Base-by-base conservation (phyloP, 345 rosid genomes). In the Turritis glabra region DNA sequence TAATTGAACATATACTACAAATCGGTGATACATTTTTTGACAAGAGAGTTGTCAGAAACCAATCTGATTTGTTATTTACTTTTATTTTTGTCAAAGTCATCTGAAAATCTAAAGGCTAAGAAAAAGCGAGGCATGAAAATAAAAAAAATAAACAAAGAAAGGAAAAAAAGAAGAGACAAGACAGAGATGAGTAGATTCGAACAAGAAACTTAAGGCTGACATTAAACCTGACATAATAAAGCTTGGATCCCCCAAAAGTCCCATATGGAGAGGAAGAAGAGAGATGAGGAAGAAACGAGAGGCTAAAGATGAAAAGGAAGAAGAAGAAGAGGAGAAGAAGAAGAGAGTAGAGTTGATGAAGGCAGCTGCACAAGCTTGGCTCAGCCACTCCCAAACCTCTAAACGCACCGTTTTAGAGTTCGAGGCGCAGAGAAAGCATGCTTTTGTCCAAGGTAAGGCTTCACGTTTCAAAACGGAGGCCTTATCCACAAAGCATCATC, bases 281-380 rank as follows among this genome's bases (percentile, higher is more conserved):
- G 30, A 66, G 56, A 57, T 44, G 70, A 37, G 50, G 63, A 71
- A 68, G 41, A 70, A 79, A 79, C 85, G 82, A 76, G 89, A 81
- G 72, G 80, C 76, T 79, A 46, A 83, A 72, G 80, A 35, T 56
- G 80, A 55, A 29, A 67, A 78, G 43, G 68, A 32, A 61, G 76
- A 72, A 71, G 80, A 79, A 1, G 80, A 79, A 1, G 79, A 75
- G 11, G 23, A 47, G 33, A 19, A 63, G 30, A 27, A 51, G 23
- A 76, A 75, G 15, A 81, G 84, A 17, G 69, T 85, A 19, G 92
- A 95, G 79, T 74, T 95, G 77, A 85, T 83, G 80, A 92, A 90
- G 76, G 92, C 96, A 0, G 97, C 83, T 25, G 99, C 97, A 2
- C 99, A 92, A 35, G 97, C 97, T 13, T 87, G 97, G 99, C 84